These are phyloP conservation scores for Sporisorium graminicola DNA, from an alignment of 1,284 basidiomycete species.

Conservation along the genomic window DNA sequence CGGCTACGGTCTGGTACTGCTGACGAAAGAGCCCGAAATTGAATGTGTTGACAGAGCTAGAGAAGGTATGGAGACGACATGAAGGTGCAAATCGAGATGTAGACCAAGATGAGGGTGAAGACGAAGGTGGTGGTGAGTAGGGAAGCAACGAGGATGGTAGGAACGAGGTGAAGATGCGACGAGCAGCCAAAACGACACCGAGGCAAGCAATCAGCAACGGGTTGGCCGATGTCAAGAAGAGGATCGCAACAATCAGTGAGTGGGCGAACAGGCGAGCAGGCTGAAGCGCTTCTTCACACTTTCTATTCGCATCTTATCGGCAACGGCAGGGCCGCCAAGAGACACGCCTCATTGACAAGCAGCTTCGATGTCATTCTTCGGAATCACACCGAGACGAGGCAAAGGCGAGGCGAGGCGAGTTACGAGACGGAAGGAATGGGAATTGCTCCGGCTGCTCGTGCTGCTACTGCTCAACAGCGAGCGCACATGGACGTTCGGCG, in stretches of 20 bases:
- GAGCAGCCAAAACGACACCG: background rate
- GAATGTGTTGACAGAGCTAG: background rate
- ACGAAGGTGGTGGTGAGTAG: background rate
- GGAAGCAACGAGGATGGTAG: too few relatives aligned
- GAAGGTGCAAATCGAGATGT: too few relatives aligned
- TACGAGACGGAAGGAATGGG: too few relatives aligned
- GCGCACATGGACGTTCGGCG: too few relatives aligned
- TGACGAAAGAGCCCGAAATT: background rate
- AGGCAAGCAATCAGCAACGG: background rate
- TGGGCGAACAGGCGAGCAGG: background rate
- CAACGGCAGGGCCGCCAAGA: background rate
- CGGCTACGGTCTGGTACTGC: background rate
- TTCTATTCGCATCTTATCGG: slow-evolving; percentile 2
- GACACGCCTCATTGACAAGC: background rate
- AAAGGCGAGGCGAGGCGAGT: too few relatives aligned
- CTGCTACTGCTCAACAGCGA: too few relatives aligned
- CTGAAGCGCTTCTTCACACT: background rate
- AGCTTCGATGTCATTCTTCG: background rate
- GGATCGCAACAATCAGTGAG: background rate
- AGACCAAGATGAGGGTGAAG: background rate
- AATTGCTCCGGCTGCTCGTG: too few relatives aligned
- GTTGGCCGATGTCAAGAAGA: background rate
- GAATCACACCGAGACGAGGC: background rate
- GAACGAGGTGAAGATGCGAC: too few relatives aligned
- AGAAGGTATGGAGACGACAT: background rate